Evolutionary conservation across 805 yeast genomes (phyloP).

Genomic region (Clavispora phyllophila): DNA sequence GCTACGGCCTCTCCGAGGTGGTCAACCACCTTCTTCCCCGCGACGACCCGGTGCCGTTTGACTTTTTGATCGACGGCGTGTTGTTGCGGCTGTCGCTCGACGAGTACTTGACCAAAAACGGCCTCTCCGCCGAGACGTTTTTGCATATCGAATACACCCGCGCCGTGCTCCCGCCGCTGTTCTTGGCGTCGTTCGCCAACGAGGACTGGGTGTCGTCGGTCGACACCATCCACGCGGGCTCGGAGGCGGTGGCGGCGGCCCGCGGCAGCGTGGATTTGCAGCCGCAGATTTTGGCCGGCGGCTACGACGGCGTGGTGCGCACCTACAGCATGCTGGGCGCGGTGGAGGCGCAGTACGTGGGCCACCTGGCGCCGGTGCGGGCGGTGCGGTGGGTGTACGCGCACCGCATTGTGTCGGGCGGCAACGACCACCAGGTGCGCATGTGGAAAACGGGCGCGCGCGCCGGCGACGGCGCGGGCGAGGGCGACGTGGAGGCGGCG

Average conservation of each 20-base stretch:
- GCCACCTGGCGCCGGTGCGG: slow-evolving; percentile 85
- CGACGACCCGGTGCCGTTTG: slow-evolving; percentile 74
- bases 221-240: slow-evolving; percentile 41
- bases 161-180: slow-evolving; percentile 92
- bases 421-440: slow-evolving; percentile 84
- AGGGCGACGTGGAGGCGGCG: slow-evolving; percentile 47
- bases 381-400: slow-evolving; percentile 75
- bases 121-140: slow-evolving; percentile 75
- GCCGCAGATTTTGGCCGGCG: slow-evolving; percentile 73
- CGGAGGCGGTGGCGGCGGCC: slow-evolving; percentile 17
- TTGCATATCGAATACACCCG: slow-evolving; percentile 84
- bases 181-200: slow-evolving; percentile 77
- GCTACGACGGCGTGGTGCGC: slow-evolving; percentile 92
- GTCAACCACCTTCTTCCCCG: slow-evolving; percentile 81
- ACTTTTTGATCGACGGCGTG: slow-evolving; percentile 83
- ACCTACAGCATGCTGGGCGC: slow-evolving; percentile 80
- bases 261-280: slow-evolving; percentile 23
- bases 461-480: slow-evolving; percentile 23
- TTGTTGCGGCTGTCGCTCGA: slow-evolving; percentile 73
- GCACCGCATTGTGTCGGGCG: slow-evolving; percentile 74
- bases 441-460: slow-evolving; percentile 69
- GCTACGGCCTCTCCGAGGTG: slow-evolving; percentile 91
- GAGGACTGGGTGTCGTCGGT: slow-evolving; percentile 94
- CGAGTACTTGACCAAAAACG: slow-evolving; percentile 71
- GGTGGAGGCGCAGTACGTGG: slow-evolving; percentile 73